Conservation (phyloP, 306 rosid genomes). For the Inga leiocalycina region DNA sequence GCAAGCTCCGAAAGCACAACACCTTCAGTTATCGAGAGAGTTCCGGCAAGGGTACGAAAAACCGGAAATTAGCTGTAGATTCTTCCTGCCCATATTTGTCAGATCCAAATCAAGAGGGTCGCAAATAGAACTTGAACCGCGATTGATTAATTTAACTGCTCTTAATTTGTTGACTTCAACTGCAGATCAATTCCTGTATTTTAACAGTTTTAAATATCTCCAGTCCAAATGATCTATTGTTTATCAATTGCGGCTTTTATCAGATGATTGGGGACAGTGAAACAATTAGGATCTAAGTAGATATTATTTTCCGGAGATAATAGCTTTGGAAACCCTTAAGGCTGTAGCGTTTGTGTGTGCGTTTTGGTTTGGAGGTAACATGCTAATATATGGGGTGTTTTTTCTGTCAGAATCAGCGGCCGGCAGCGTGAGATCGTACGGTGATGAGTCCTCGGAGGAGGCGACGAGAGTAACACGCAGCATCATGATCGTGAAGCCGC, state of each 20-base stretch:
- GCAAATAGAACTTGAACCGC: no score
- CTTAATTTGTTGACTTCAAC: not conserved
- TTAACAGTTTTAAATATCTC: not conserved
- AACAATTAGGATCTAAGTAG: not conserved
- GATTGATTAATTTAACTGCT: not conserved
- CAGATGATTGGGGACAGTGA: not conserved
- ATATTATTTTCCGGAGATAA: not conserved
- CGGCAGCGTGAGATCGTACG: slow-evolving; percentile 55
- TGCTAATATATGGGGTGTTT: slow-evolving; percentile 2
- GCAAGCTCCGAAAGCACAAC: slow-evolving; percentile 75
- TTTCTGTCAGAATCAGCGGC: slow-evolving; percentile 51
- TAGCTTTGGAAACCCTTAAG: not conserved
- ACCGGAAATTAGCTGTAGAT: not conserved
- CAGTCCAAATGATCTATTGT: not conserved
- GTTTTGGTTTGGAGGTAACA: not conserved
- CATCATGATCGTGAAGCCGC: slow-evolving; percentile 86
- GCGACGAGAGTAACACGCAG: slow-evolving; percentile 72
- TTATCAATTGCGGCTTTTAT: not conserved
- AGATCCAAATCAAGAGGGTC: not conserved
- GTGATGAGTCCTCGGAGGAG: slow-evolving; percentile 52
- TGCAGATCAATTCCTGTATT: slow-evolving; percentile 14
- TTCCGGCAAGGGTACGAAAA: slow-evolving; percentile 71
- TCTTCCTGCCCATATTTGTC: not conserved
- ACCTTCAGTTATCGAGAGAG: slow-evolving; percentile 44
- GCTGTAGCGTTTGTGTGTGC: not conserved